A percentile compares a stretch with the other conserved stretches of the same genome.
phyloP scores from a whole-genome alignment of 805 yeast genomes.

The Grigorovia yakushimaensis region DNA sequence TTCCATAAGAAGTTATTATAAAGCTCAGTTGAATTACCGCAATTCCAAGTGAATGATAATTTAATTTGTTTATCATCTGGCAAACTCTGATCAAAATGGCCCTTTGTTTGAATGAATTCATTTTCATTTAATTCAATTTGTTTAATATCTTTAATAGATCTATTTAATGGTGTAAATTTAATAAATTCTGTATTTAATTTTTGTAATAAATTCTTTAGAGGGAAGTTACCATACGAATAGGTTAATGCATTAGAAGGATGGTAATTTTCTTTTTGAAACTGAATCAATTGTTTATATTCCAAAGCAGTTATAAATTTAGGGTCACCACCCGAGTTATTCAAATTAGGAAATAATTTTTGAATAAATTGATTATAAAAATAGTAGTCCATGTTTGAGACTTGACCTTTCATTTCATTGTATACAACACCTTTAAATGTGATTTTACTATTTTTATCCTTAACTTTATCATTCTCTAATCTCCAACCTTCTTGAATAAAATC shows the following conservation, averaged over 20 bases:
- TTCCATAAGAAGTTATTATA: slow-evolving; percentile 67
- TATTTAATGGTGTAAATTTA: slow-evolving; percentile 43
- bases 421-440: slow-evolving; percentile 88
- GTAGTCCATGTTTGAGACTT: slow-evolving; percentile 80
- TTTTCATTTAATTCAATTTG: slow-evolving; percentile 31
- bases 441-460: slow-evolving; percentile 49
- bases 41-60: slow-evolving; percentile 79
- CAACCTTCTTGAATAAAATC: slow-evolving; percentile 97
- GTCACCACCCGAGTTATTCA: slow-evolving; percentile 91
- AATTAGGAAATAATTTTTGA: slow-evolving; percentile 71
- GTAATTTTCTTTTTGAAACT: slow-evolving; percentile 66
- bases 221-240: slow-evolving; percentile 77
- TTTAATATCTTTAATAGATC: slow-evolving; percentile 31
- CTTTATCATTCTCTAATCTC: slow-evolving; percentile 72
- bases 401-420: slow-evolving; percentile 98
- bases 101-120: slow-evolving; percentile 36
- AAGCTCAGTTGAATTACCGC: slow-evolving; percentile 61
- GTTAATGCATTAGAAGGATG: slow-evolving; percentile 87
- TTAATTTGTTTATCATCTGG: slow-evolving; percentile 63
- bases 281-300: slow-evolving; percentile 61
- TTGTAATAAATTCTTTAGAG: slow-evolving; percentile 49
- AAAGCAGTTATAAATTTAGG: slow-evolving; percentile 71
- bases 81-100: slow-evolving; percentile 76
- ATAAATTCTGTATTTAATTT: slow-evolving; percentile 43
- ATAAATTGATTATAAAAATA: slow-evolving; percentile 77